These are phyloP conservation scores for Amanita muscaria DNA, from an alignment of 768 basidiomycete genomes.

Conservation along the genomic window DNA sequence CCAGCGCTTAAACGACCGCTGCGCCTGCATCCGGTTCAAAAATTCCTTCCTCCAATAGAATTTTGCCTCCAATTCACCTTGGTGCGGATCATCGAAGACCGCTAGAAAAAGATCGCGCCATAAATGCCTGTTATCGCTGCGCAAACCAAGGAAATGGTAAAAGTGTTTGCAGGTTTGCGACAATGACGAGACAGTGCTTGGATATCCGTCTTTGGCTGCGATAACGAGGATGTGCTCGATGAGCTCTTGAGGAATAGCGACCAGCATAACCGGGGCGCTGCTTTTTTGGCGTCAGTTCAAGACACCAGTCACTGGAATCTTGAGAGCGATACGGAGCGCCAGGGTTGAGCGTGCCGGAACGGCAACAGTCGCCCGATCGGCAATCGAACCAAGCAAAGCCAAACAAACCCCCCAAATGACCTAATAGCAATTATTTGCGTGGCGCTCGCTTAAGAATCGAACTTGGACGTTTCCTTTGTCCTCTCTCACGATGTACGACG, in stretches of 20 bases:
- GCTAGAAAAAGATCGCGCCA: slow-evolving; percentile 43
- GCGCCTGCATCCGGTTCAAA: slow-evolving; percentile 12
- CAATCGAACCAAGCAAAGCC: not conserved
- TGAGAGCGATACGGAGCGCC: no score
- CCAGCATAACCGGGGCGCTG: slow-evolving; percentile 11
- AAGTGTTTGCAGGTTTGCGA: slow-evolving; percentile 29
- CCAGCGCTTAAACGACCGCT: slow-evolving; percentile 9
- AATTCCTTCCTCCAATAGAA: slow-evolving; percentile 17
- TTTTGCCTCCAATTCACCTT: slow-evolving; percentile 6
- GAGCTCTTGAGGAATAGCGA: slow-evolving; percentile 27
- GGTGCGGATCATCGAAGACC: slow-evolving; percentile 39
- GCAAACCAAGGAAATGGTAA: slow-evolving; percentile 18
- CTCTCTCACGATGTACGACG: slow-evolving; percentile 12
- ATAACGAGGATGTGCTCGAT: slow-evolving; percentile 28
- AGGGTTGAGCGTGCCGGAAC: no score
- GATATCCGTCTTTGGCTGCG: slow-evolving; percentile 13
- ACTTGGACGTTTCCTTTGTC: no score
- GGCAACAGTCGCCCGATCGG: no score
- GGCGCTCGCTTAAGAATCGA: not conserved
- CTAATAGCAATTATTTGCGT: not conserved
- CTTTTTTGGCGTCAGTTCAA: no score
- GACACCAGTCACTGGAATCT: no score
- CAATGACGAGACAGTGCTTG: slow-evolving; percentile 26
- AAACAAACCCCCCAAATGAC: not conserved
- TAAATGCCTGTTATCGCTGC: slow-evolving; percentile 21